A percentile compares a stretch with the other conserved stretches of the same genome.
phyloP scores from a whole-genome alignment of 2,329 filamentous ascomycete species.

The Trichophyton rubrum region DNA sequence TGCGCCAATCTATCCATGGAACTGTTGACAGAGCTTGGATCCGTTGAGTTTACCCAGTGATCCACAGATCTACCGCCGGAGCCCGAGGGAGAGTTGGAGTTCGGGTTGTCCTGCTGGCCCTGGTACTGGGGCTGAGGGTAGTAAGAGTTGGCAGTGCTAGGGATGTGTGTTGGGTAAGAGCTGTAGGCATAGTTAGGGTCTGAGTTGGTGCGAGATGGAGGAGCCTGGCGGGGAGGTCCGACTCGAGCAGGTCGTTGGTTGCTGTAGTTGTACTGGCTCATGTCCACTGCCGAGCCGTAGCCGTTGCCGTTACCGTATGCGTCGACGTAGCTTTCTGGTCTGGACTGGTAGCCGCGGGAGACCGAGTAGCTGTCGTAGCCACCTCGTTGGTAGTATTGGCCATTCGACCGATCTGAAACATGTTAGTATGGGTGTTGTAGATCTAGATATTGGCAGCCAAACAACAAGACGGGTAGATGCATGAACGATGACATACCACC shows the following conservation, averaged over 20 bases:
- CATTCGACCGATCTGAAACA: conserved; percentile 20
- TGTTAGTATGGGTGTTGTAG: conserved; percentile 6
- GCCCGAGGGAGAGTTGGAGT: conserved; percentile 55
- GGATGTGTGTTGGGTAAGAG: conserved; percentile 10
- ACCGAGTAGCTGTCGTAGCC: conserved; percentile 24
- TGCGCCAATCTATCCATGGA: conserved; percentile 64
- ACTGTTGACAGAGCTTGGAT: conserved; percentile 88
- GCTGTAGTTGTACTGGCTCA: conserved; percentile 30
- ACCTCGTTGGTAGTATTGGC: conserved; percentile 19
- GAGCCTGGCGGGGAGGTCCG: conserved; percentile 17
- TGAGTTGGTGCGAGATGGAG: conserved; percentile 21
- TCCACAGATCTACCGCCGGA: conserved; percentile 60
- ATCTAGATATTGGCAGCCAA: too few species aligned
- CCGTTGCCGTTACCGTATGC: conserved; percentile 23
- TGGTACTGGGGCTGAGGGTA: conserved; percentile 33
- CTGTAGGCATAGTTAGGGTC: conserved; percentile 20
- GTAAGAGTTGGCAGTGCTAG: not conserved
- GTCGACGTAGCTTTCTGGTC: conserved; percentile 36
- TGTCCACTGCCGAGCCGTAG: not conserved
- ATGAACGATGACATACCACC: conserved; percentile 23
- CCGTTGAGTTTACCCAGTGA: conserved; percentile 66
- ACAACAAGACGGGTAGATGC: not conserved
- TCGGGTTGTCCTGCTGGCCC: conserved; percentile 75
- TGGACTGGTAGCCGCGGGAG: conserved; percentile 26
- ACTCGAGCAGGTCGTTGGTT: conserved; percentile 14